These are phyloP conservation scores for Zostera marina DNA, from an alignment of 116 monocot species.

Conservation along the genomic window DNA sequence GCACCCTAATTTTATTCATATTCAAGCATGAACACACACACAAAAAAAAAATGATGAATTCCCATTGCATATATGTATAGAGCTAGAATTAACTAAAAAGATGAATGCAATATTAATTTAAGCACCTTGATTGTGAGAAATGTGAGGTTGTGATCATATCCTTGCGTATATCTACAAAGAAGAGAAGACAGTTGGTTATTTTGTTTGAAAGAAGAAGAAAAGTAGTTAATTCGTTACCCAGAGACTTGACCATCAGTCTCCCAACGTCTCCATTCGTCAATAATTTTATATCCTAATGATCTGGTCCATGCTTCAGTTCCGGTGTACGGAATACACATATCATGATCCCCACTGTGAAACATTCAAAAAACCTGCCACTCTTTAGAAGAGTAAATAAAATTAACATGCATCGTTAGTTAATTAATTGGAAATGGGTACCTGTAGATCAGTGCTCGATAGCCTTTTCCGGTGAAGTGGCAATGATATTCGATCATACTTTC, in stretches of 20 bases:
- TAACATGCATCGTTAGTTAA: too few relatives aligned
- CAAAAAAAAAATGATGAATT: too few relatives aligned
- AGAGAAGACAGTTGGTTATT: too few relatives aligned
- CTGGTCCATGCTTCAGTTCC: conserved; percentile 92
- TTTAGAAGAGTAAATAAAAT: too few relatives aligned
- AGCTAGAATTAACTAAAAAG: neutral
- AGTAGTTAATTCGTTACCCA: too few relatives aligned
- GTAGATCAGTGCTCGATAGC: conserved; percentile 68
- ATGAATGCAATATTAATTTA: neutral
- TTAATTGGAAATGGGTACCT: too few relatives aligned
- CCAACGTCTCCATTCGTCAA: conserved; percentile 80
- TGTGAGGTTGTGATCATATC: conserved; percentile 54
- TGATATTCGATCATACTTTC: conserved; percentile 92
- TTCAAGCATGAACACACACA: too few relatives aligned
- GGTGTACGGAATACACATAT: conserved; percentile 87
- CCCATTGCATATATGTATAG: too few relatives aligned
- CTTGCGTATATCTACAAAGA: conserved; percentile 73
- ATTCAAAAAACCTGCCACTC: neutral
- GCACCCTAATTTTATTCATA: too few relatives aligned
- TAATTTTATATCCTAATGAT: conserved; percentile 56
- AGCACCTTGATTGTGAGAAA: conserved; percentile 86
- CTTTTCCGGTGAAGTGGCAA: conserved; percentile 42
- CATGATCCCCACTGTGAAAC: conserved; percentile 72
- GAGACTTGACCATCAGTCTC: conserved; percentile 45
- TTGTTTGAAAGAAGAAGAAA: too few relatives aligned